A percentile compares a stretch with the other conserved stretches of the same genome.
phyloP scores from a whole-genome alignment of 371 early-diverging fungal species.

The Syncephalastrum racemosum region DNA sequence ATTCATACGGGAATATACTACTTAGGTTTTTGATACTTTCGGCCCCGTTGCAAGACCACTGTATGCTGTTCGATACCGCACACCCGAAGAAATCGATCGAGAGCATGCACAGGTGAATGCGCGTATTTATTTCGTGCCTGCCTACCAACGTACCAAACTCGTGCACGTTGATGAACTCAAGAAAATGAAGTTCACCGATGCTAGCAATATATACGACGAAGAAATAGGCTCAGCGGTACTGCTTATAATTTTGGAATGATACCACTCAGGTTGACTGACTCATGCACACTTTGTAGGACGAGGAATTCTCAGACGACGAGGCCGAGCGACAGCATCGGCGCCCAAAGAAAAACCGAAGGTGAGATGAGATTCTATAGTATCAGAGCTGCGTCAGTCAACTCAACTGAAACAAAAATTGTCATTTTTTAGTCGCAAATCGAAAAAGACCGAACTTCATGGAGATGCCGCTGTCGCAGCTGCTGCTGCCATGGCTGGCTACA shows the following conservation, averaged over 20 bases:
- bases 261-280: too few species aligned
- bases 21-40: slow-evolving; percentile 91
- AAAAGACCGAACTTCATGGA: too few species aligned
- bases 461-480: too few species aligned
- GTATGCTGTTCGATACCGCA: slow-evolving; percentile 80
- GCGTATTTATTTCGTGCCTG: slow-evolving; percentile 62
- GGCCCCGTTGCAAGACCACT: slow-evolving; percentile 86
- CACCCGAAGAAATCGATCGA: slow-evolving; percentile 57
- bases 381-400: too few species aligned
- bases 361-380: slow-evolving; percentile 9
- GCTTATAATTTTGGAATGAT: neutral
- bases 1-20: neutral
- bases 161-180: slow-evolving; percentile 68
- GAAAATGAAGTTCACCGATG: slow-evolving; percentile 82
- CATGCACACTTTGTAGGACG: slow-evolving; percentile 51
- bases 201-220: slow-evolving; percentile 92
- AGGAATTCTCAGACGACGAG: slow-evolving; percentile 91
- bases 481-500: too few species aligned
- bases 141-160: slow-evolving; percentile 52
- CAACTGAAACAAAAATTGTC: too few species aligned
- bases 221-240: slow-evolving; percentile 74
- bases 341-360: slow-evolving; percentile 37
- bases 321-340: slow-evolving; percentile 60
- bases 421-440: too few species aligned
- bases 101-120: slow-evolving; percentile 46